Evolutionary conservation across 257 asterid species (phyloP).

Genomic region (Solanum pennellii): DNA sequence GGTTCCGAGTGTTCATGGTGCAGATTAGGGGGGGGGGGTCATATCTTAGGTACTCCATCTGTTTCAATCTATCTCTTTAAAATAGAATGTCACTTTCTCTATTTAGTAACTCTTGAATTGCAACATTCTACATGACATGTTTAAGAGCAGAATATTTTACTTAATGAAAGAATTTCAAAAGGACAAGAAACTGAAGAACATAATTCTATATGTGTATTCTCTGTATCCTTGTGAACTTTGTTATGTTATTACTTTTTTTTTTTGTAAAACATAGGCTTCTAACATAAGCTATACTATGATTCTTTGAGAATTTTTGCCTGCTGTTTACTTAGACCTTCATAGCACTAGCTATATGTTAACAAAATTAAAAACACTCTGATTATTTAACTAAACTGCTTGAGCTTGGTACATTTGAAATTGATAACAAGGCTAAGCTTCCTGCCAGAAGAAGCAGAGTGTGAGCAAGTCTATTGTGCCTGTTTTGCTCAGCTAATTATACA

Average conservation of each 20-base stretch:
- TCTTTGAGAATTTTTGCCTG: background rate
- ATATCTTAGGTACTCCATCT: background rate
- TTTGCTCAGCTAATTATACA: slow-evolving; percentile 42
- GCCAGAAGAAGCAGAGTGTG: slow-evolving; percentile 25
- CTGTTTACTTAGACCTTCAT: background rate
- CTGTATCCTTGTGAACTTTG: background rate
- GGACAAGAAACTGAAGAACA: background rate
- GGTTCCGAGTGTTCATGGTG: background rate
- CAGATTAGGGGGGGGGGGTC: background rate
- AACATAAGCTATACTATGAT: background rate
- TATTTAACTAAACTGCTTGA: slow-evolving; percentile 2
- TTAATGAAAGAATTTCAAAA: background rate
- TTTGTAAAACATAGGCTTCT: background rate
- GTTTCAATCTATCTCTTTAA: background rate
- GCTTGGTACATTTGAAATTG: slow-evolving; percentile 8
- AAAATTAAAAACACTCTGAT: background rate
- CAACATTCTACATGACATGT: background rate
- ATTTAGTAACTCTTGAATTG: background rate
- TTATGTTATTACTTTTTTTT: background rate
- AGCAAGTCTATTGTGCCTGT: slow-evolving; percentile 15
- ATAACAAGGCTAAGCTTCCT: slow-evolving; percentile 17
- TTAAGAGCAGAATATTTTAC: background rate
- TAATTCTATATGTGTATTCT: background rate
- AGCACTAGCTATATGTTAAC: background rate
- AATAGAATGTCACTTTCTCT: background rate